Conservation (phyloP, 108 stramenopile genomes). For the Cyclotella cryptica region DNA sequence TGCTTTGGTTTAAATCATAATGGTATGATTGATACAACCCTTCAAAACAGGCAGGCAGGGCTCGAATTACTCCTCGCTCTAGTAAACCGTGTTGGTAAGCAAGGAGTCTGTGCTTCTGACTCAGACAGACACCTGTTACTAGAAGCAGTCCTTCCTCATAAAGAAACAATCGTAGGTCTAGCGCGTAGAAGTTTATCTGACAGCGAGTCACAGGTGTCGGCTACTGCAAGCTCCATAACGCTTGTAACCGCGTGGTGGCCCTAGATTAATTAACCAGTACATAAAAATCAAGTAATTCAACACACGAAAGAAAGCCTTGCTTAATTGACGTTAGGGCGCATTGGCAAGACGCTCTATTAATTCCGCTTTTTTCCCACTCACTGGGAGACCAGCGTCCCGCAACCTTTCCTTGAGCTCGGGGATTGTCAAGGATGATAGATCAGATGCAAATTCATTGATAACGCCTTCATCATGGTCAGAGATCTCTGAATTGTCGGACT, state of each 20-base stretch:
- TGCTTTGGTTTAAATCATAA: constrained; percentile 25
- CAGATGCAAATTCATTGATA: neutral
- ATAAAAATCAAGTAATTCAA: neutral
- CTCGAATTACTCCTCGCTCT: constrained; percentile 49
- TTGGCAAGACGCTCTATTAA: constrained; percentile 61
- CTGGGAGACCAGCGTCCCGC: constrained; percentile 58
- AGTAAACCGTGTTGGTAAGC: constrained; percentile 32
- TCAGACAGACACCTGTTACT: constrained; percentile 58
- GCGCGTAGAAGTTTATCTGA: constrained; percentile 62
- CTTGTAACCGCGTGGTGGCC: constrained; percentile 72
- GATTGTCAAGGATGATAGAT: constrained; percentile 55
- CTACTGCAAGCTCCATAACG: constrained; percentile 64
- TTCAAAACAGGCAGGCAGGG: constrained; percentile 41
- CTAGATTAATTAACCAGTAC: constrained; percentile 3
- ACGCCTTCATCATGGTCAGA: constrained; percentile 3
- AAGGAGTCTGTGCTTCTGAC: constrained; percentile 25
- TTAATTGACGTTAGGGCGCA: neutral
- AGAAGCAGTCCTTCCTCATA: constrained; percentile 80
- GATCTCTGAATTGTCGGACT: constrained; percentile 17
- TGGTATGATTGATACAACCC: neutral
- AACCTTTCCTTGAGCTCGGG: constrained; percentile 67
- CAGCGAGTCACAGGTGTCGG: constrained; percentile 76
- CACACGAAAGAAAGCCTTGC: neutral
- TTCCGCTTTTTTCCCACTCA: constrained; percentile 71
- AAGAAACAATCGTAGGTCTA: constrained; percentile 67